Conservation (phyloP, 2,329 filamentous ascomycete species). For the Monilinia laxa region DNA sequence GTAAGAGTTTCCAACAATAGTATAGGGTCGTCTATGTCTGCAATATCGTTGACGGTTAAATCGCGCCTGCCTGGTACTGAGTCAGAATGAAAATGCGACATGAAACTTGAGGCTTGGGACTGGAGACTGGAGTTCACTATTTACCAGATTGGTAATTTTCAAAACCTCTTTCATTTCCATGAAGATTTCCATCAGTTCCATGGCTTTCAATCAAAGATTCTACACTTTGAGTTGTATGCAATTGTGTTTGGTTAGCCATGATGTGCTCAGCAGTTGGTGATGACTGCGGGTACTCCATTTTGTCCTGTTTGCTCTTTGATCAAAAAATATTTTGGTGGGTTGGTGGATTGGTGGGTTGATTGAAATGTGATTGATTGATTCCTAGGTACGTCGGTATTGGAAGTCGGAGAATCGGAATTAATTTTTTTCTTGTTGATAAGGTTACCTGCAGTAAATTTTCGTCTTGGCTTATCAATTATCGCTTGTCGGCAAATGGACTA, state of each 20-base stretch:
- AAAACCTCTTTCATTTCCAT: slow-evolving; percentile 23
- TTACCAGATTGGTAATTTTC: slow-evolving; percentile 11
- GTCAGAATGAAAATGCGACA: slow-evolving; percentile 28
- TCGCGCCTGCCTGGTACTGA: slow-evolving; percentile 26
- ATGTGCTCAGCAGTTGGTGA: background rate
- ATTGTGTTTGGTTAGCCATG: slow-evolving; percentile 18
- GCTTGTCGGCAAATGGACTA: background rate
- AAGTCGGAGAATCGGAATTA: background rate
- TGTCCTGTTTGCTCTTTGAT: slow-evolving; percentile 21
- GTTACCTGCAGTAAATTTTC: background rate
- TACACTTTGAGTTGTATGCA: slow-evolving; percentile 9
- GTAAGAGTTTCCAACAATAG: slow-evolving; percentile 36
- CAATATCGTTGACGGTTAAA: slow-evolving; percentile 24
- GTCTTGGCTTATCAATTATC: background rate
- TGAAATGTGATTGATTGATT: slow-evolving; percentile 4
- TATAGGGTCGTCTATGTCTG: slow-evolving; percentile 32
- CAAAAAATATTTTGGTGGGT: slow-evolving; percentile 21
- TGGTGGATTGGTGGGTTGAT: slow-evolving; percentile 20
- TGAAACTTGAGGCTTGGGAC: background rate
- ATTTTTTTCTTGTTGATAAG: slow-evolving; percentile 2
- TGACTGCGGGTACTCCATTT: slow-evolving; percentile 9
- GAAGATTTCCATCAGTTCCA: slow-evolving; percentile 18
- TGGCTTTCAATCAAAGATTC: background rate
- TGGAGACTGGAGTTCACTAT: slow-evolving; percentile 12
- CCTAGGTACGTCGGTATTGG: too few species aligned